These are phyloP conservation scores for Hypomontagnella monticulosa DNA, from an alignment of 495 filamentous ascomycete species.

Conservation along the genomic window DNA sequence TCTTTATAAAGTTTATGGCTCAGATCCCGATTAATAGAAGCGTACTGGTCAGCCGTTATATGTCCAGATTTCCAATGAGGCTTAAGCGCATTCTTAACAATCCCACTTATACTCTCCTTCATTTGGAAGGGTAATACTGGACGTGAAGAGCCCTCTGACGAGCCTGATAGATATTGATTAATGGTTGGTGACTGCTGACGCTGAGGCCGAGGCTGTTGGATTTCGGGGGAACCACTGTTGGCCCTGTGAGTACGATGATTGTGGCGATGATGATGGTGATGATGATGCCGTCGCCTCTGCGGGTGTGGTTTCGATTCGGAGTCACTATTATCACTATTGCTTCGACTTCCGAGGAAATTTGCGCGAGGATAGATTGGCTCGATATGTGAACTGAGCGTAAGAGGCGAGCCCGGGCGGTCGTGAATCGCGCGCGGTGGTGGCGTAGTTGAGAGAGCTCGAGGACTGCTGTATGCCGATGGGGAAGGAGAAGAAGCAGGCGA, in stretches of 20 bases:
- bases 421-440: constrained; percentile 71
- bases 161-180: constrained; percentile 50
- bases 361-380: constrained; percentile 68
- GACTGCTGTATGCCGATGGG: constrained; percentile 72
- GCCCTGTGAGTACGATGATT: constrained; percentile 1
- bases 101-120: constrained; percentile 82
- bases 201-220: constrained; percentile 63
- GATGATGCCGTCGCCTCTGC: constrained; percentile 13
- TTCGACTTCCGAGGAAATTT: constrained; percentile 67
- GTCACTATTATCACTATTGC: constrained; percentile 56
- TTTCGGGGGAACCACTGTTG: constrained; percentile 45
- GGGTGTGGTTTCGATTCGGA: constrained; percentile 51
- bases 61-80: constrained; percentile 76
- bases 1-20: constrained; percentile 87
- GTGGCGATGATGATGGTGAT: too few relatives aligned
- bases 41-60: constrained; percentile 84
- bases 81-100: constrained; percentile 79
- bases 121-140: constrained; percentile 70
- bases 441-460: constrained; percentile 73
- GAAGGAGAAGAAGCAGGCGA: constrained; percentile 80
- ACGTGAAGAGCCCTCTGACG: constrained; percentile 65
- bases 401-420: constrained; percentile 71
- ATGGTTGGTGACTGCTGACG: constrained; percentile 45
- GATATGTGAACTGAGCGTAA: constrained; percentile 72
- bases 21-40: constrained; percentile 83